phyloP scores from a whole-genome alignment of 768 basidiomycete species.

The Serpula lacrymans region DNA sequence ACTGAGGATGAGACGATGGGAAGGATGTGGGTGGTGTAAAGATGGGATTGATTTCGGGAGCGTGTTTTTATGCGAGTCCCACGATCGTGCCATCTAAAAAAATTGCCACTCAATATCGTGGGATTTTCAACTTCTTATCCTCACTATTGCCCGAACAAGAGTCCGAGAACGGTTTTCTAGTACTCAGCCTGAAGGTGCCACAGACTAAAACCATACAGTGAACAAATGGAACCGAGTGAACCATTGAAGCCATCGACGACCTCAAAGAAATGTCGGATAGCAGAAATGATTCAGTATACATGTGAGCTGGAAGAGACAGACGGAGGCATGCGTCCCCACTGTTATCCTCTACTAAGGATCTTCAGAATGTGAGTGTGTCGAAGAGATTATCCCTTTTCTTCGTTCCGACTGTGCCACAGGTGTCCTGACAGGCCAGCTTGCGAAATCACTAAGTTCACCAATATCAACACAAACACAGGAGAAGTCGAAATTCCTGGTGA shows the following conservation, averaged over 20 bases:
- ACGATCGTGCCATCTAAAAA: slow-evolving; percentile 23
- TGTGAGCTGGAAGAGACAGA: slow-evolving; percentile 43
- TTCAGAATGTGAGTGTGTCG: slow-evolving; percentile 64
- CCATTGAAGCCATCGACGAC: slow-evolving; percentile 7
- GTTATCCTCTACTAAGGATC: slow-evolving; percentile 72
- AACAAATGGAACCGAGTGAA: not conserved
- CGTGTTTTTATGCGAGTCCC: slow-evolving; percentile 27
- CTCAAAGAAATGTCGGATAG: slow-evolving; percentile 48
- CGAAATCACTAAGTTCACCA: slow-evolving; percentile 62
- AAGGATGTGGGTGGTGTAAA: slow-evolving; percentile 17
- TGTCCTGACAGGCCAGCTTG: slow-evolving; percentile 64
- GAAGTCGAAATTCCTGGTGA: slow-evolving; percentile 48
- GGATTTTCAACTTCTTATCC: too few species aligned
- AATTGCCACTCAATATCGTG: slow-evolving; percentile 15
- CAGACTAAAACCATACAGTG: too few species aligned
- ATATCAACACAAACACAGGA: slow-evolving; percentile 44
- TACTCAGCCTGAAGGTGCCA: too few species aligned
- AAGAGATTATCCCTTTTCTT: slow-evolving; percentile 6
- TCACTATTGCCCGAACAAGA: too few species aligned
- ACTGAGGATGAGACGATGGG: slow-evolving; percentile 16
- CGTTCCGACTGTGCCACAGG: slow-evolving; percentile 34
- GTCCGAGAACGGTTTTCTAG: too few species aligned
- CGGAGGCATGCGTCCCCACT: slow-evolving; percentile 40
- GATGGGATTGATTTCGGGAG: slow-evolving; percentile 14
- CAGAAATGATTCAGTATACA: slow-evolving; percentile 70